Conservation (phyloP, 768 basidiomycete genomes). For the Cystobasidium onofrii region DNA sequence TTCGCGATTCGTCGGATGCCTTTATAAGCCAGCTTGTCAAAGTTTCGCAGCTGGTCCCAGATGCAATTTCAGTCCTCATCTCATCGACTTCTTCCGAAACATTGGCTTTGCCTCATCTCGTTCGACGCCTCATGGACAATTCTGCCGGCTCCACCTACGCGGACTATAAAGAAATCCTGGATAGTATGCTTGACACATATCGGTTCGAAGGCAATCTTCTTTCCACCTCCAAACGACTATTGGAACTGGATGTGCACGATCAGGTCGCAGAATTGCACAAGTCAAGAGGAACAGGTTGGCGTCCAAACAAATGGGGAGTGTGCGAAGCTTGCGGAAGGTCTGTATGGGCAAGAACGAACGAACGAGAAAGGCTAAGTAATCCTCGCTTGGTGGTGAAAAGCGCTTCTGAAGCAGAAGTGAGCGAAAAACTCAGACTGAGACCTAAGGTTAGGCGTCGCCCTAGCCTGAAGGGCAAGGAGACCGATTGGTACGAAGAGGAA, state of each 20-base stretch:
- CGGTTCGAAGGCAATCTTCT: constrained; percentile 84
- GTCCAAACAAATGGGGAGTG: constrained; percentile 31
- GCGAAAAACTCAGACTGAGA: not conserved
- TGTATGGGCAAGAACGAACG: constrained; percentile 28
- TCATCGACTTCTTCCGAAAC: constrained; percentile 69
- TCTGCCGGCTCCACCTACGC: constrained; percentile 60
- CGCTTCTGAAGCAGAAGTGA: not conserved
- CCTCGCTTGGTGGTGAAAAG: not conserved
- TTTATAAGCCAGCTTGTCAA: not conserved
- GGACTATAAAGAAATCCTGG: constrained; percentile 82
- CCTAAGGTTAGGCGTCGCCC: constrained; percentile 25
- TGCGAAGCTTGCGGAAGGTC: constrained; percentile 39
- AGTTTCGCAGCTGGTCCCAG: constrained; percentile 56
- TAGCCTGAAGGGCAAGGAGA: constrained; percentile 33
- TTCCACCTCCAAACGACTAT: constrained; percentile 67
- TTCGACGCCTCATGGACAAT: constrained; percentile 80
- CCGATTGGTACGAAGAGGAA: constrained; percentile 28
- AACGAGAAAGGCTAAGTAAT: not conserved
- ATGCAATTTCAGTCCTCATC: constrained; percentile 72
- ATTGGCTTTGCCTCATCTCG: constrained; percentile 82
- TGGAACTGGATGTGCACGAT: constrained; percentile 73
- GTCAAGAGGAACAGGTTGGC: constrained; percentile 44
- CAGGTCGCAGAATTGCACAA: constrained; percentile 55
- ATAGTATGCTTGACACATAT: constrained; percentile 93
- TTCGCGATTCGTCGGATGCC: not conserved